Evolutionary conservation across 768 basidiomycete genomes (phyloP).

Genomic region (Collybia sp.): DNA sequence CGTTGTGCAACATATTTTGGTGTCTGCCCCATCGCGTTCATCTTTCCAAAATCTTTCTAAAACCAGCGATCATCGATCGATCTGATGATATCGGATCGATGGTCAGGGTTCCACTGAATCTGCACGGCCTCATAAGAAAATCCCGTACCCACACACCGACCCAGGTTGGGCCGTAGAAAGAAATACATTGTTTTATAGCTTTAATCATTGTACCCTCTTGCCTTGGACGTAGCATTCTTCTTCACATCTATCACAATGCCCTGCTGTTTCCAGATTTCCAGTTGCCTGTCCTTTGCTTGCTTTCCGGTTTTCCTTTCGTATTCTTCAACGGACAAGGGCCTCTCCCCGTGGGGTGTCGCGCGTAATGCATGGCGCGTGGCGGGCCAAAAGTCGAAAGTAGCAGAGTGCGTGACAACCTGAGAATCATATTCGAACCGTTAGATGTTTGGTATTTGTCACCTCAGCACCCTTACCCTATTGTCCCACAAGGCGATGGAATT

Average conservation of each 20-base stretch:
- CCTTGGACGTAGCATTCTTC: constrained; percentile 25
- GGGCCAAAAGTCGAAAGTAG: constrained; percentile 82
- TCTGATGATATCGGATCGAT: neutral
- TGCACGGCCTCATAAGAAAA: too few relatives aligned
- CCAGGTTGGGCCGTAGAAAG: neutral
- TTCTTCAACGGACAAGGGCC: constrained; percentile 68
- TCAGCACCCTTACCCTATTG: constrained; percentile 56
- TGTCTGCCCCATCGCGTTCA: too few relatives aligned
- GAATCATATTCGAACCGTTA: neutral
- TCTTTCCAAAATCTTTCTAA: too few relatives aligned
- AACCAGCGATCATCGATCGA: neutral
- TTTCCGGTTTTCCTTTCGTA: constrained; percentile 64
- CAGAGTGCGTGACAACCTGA: constrained; percentile 73
- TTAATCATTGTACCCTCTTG: constrained; percentile 62
- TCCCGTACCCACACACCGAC: too few relatives aligned
- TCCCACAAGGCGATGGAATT: constrained; percentile 87
- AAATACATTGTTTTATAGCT: neutral
- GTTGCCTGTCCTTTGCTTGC: constrained; percentile 66
- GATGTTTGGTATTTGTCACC: neutral
- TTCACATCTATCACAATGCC: constrained; percentile 41
- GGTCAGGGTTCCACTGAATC: too few relatives aligned
- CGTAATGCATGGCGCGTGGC: constrained; percentile 73
- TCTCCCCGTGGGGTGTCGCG: constrained; percentile 78
- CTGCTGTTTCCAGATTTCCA: constrained; percentile 67
- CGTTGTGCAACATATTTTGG: too few relatives aligned